Conservation (phyloP, 1,139 yeast genomes). For the Saccharomyces hybrid region DNA sequence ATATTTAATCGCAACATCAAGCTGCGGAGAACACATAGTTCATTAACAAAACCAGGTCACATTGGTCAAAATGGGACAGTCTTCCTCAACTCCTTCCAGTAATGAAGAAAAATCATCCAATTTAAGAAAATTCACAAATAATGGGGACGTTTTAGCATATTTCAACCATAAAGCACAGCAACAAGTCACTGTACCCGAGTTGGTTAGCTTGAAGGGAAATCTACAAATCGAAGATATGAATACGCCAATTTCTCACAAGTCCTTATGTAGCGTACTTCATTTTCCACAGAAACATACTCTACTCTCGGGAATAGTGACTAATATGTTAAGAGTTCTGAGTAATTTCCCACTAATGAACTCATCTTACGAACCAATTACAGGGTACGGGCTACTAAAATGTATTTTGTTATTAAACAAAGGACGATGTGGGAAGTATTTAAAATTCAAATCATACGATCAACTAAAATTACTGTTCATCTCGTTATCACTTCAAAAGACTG, state of each 20-base stretch:
- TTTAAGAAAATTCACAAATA: not conserved
- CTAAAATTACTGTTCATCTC: constrained; percentile 37
- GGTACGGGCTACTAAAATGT: constrained; percentile 39
- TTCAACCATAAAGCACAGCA: constrained; percentile 15
- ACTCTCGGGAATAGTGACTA: constrained; percentile 31
- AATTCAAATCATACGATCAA: constrained; percentile 32
- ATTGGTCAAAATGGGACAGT: not conserved
- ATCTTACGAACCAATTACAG: constrained; percentile 33
- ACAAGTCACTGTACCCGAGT: constrained; percentile 20
- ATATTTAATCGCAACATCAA: not conserved
- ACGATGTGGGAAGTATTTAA: constrained; percentile 31
- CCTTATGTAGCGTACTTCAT: constrained; percentile 28
- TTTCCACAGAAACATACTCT: constrained; percentile 29
- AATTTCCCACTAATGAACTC: constrained; percentile 40
- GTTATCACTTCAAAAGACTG: constrained; percentile 26
- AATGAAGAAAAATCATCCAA: not conserved
- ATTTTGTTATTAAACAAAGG: constrained; percentile 35
- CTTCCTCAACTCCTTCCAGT: not conserved
- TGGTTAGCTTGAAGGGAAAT: constrained; percentile 18
- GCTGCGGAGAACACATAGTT: not conserved
- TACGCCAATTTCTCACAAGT: constrained; percentile 25
- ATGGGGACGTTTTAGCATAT: constrained; percentile 7
- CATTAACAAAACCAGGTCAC: not conserved
- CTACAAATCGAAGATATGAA: constrained; percentile 27
- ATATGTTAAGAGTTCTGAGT: constrained; percentile 33